Base-by-base conservation (phyloP, 129 eudicot species). In the Flaveria bidentis region DNA sequence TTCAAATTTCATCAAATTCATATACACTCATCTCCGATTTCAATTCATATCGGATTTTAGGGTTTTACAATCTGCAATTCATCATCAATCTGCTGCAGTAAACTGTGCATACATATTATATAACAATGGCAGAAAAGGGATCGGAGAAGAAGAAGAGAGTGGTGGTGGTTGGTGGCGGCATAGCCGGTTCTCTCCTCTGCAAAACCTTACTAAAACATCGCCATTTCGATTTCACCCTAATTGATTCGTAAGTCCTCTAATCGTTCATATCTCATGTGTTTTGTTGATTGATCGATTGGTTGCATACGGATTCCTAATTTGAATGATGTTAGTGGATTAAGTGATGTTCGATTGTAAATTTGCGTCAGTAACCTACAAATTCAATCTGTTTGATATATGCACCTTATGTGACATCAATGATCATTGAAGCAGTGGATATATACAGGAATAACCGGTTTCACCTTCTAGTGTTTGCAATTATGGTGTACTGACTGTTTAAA, bases 121-220 rank as follows among this genome's bases (percentile, higher is more conserved):
- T 5, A 70, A 51, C 60, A 74, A 80, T 63, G 78, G 56, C 84
- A 57, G 80, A 78, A 20, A 50, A 18, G 44, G 71, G 73, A 36
- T 8, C 22, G 57, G 81, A 71, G 67, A 51, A 72, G 66, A 87
- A 81, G 76, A 82, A 82, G 82, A 73, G 86, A 56, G 97, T 91
- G 81, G 97, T 87, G 81, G 84, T 91, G 10, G 80, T 91, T 44
- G 97, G 93, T 17, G 93, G 97, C 41, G 97, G 97, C n/a, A 77
- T 88, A 7, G 93, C 85, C 30, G 97, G 97, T 45, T 85, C 93
- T 39, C 82, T 82, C 57, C 55, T 88, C 44, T 89, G 93, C 63
- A 88, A 83, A 77, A 82, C 53, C 77, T 89, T 91, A 36, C 88
- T 82, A 60, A 55, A 81, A 62, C 63, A 78, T 70, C 76, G 75